These are phyloP conservation scores for Xanthoceras sorbifolium DNA, from an alignment of 345 rosid species.

Conservation along the genomic window DNA sequence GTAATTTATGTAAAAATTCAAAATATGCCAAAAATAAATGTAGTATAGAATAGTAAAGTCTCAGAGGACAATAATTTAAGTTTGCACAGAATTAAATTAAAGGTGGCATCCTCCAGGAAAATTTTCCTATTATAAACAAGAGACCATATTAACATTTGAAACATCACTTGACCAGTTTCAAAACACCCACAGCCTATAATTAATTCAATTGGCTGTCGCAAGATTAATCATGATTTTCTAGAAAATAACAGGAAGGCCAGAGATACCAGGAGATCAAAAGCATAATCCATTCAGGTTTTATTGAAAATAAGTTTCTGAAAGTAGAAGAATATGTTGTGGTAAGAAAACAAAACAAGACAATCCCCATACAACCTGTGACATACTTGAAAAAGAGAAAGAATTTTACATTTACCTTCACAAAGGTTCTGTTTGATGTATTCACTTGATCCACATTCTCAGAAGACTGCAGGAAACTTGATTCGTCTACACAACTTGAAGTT, in stretches of 20 bases:
- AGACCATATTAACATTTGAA: not conserved
- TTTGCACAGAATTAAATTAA: not conserved
- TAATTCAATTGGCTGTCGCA: not conserved
- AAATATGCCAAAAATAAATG: not conserved
- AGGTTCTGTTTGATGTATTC: slow-evolving; percentile 45
- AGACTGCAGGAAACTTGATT: slow-evolving; percentile 54
- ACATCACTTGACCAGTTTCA: not conserved
- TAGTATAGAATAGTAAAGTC: not conserved
- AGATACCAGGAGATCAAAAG: not conserved
- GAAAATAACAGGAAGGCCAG: not conserved
- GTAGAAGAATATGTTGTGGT: not conserved
- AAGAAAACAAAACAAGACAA: not conserved
- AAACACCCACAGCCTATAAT: not conserved
- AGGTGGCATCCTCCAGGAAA: not conserved
- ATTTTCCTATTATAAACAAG: not conserved
- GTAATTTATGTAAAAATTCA: not conserved
- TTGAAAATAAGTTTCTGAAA: not conserved
- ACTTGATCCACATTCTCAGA: slow-evolving; percentile 52
- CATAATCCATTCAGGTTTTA: not conserved
- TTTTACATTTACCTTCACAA: slow-evolving; percentile 44
- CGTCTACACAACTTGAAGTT: slow-evolving; percentile 54
- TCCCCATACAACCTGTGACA: not conserved
- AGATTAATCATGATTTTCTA: not conserved
- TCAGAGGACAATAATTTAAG: not conserved
- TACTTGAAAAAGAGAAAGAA: slow-evolving; percentile 12